phyloP scores from a whole-genome alignment of 768 basidiomycete species.

The Pholiota conissans region DNA sequence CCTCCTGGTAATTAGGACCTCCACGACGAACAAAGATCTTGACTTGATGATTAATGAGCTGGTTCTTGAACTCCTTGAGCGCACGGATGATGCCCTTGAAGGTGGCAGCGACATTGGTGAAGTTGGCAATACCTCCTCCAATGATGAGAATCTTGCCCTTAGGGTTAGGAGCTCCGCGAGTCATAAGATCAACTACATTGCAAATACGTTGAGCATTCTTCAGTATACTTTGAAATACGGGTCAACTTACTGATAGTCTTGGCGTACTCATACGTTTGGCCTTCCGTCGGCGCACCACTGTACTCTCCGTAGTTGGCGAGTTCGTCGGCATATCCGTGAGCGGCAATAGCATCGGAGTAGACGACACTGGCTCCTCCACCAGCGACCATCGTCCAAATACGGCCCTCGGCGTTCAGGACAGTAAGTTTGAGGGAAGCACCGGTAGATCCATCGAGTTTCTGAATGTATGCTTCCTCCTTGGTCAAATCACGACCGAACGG shows the following conservation, averaged over 20 bases:
- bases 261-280: slow-evolving; percentile 99
- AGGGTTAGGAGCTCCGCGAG: slow-evolving; percentile 77
- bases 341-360: slow-evolving; percentile 80
- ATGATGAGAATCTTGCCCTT: slow-evolving; percentile 99
- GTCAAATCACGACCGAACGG: slow-evolving; percentile 97
- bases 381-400: slow-evolving; percentile 99
- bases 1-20: slow-evolving; percentile 99
- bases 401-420: slow-evolving; percentile 91
- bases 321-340: slow-evolving; percentile 94
- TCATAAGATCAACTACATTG: slow-evolving; percentile 81
- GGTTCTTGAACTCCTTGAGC: slow-evolving; percentile 88
- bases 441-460: slow-evolving; percentile 95
- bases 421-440: slow-evolving; percentile 98
- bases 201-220: background rate
- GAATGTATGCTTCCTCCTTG: slow-evolving; percentile 99
- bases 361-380: slow-evolving; percentile 83
- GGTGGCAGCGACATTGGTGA: slow-evolving; percentile 98
- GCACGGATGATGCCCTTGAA: slow-evolving; percentile 99
- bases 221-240: background rate
- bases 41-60: slow-evolving; percentile 81
- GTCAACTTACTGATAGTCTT: slow-evolving; percentile 85
- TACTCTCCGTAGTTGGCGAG: slow-evolving; percentile 99
- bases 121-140: slow-evolving; percentile 99
- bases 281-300: slow-evolving; percentile 96
- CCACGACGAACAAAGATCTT: slow-evolving; percentile 97